Evolutionary conservation across 805 yeast species (phyloP).

Genomic region (Scheffersomyces spartinae): DNA sequence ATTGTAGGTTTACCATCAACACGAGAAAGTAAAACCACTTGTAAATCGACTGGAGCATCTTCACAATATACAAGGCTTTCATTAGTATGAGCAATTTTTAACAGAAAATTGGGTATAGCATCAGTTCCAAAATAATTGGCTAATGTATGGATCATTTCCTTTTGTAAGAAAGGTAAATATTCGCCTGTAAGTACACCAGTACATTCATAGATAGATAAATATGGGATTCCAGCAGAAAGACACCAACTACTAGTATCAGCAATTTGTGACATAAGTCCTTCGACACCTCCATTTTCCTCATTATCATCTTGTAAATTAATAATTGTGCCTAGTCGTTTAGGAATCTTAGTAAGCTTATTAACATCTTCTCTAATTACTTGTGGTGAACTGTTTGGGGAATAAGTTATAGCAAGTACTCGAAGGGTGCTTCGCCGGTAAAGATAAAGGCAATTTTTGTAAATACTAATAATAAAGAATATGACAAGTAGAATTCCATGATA

Average conservation of each 20-base stretch:
- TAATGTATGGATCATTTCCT: constrained; percentile 46
- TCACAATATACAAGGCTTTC: constrained; percentile 28
- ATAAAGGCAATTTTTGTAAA: constrained; percentile 10
- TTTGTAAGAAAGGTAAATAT: constrained; percentile 38
- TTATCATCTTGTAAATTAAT: constrained; percentile 61
- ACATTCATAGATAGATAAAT: constrained; percentile 66
- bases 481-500: too few relatives aligned
- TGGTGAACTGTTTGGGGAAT: constrained; percentile 54
- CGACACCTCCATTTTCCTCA: constrained; percentile 83
- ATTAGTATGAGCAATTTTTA: constrained; percentile 61
- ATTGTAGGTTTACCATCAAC: constrained; percentile 86
- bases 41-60: constrained; percentile 37
- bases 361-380: constrained; percentile 81
- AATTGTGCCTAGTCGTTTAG: constrained; percentile 67
- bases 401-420: constrained; percentile 12
- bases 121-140: constrained; percentile 64
- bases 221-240: constrained; percentile 72
- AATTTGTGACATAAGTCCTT: constrained; percentile 66
- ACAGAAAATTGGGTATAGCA: constrained; percentile 47
- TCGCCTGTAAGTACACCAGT: constrained; percentile 57
- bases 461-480: constrained; percentile 13
- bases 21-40: constrained; percentile 53
- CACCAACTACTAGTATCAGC: constrained; percentile 82
- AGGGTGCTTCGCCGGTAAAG: constrained; percentile 11
- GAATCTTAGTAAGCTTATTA: constrained; percentile 58